Evolutionary conservation across 257 asterid genomes (phyloP).

Genomic region (Pogostemon cablin): DNA sequence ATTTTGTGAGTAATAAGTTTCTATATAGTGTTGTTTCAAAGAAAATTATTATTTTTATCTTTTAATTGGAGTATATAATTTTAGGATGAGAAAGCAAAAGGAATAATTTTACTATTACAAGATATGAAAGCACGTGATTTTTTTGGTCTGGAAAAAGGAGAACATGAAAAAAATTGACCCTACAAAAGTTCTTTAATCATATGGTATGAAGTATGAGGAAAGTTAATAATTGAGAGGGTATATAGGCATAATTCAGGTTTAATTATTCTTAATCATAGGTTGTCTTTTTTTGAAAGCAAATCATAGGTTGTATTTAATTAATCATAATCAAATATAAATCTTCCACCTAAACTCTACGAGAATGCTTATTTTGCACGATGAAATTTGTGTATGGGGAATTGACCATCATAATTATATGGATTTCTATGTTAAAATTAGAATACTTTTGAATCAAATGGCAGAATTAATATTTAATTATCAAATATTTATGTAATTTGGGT

Average conservation of each 20-base stretch:
- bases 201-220: constrained; percentile 20
- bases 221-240: constrained; percentile 15
- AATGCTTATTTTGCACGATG: constrained; percentile 23
- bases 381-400: neutral
- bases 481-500: too few species aligned
- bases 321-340: constrained; percentile 11
- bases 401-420: too few species aligned
- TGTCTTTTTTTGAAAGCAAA: constrained; percentile 29
- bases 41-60: neutral
- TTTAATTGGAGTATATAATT: neutral
- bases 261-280: constrained; percentile 38
- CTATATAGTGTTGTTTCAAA: too few species aligned
- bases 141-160: constrained; percentile 30
- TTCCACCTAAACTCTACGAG: neutral
- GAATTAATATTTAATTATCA: too few species aligned
- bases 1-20: too few species aligned
- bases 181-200: constrained; percentile 38
- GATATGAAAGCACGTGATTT: constrained; percentile 24
- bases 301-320: constrained; percentile 33
- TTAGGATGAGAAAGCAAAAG: constrained; percentile 11
- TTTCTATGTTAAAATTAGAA: too few species aligned
- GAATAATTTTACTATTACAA: constrained; percentile 10
- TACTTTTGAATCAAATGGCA: too few species aligned
- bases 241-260: constrained; percentile 18
- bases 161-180: constrained; percentile 30